A percentile compares a stretch with the other conserved stretches of the same genome.
phyloP scores from a whole-genome alignment of 176 grass and related monocot species.

The Canna indica region DNA sequence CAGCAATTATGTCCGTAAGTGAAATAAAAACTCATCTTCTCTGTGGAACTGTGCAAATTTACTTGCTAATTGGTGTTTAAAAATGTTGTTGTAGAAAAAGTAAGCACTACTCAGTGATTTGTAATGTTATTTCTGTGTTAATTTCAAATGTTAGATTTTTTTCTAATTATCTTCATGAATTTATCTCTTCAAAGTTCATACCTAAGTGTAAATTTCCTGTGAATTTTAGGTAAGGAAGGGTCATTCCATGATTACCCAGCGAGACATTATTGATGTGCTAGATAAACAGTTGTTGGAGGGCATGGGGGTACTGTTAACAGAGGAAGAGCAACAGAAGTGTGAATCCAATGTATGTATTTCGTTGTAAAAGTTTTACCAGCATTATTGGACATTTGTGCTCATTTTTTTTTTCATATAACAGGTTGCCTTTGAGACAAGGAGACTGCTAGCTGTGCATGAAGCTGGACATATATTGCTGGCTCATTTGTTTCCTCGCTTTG shows the following conservation, averaged over 20 bases:
- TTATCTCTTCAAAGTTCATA: not conserved
- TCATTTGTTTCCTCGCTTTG: slow-evolving; percentile 34
- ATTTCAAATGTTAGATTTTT: not conserved
- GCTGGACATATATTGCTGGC: slow-evolving; percentile 36
- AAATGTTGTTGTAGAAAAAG: not conserved
- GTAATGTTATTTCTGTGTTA: no score
- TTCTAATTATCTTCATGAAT: not conserved
- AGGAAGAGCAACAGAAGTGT: slow-evolving; percentile 36
- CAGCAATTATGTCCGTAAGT: slow-evolving; percentile 41
- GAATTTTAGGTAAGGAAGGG: slow-evolving; percentile 24
- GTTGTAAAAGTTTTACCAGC: not conserved
- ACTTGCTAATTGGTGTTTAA: not conserved
- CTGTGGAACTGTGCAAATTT: not conserved
- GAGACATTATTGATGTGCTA: slow-evolving; percentile 29
- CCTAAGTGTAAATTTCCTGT: not conserved
- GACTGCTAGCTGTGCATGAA: slow-evolving; percentile 31
- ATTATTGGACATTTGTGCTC: not conserved
- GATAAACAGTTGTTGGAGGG: slow-evolving; percentile 35
- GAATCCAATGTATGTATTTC: slow-evolving; percentile 24
- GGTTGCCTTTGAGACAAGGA: slow-evolving; percentile 23
- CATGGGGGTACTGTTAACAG: slow-evolving; percentile 31
- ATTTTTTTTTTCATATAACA: not conserved
- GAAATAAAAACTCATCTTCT: not conserved
- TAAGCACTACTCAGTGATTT: no score
- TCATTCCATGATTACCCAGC: slow-evolving; percentile 17